phyloP scores from a whole-genome alignment of 768 basidiomycete species.

The Tylopilus sp. region DNA sequence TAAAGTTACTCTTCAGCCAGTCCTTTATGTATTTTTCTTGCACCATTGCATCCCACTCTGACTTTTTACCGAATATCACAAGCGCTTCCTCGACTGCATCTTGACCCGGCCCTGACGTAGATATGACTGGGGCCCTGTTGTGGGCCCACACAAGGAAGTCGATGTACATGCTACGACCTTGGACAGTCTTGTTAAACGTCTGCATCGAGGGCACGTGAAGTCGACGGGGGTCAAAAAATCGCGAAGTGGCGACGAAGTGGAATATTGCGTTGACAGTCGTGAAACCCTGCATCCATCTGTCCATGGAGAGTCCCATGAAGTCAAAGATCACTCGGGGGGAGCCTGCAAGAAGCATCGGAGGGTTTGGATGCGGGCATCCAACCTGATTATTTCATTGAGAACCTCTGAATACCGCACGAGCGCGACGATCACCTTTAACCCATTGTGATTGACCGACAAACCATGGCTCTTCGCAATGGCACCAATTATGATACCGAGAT shows the following conservation, averaged over 20 bases:
- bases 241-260: conserved; percentile 52
- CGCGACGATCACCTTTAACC: conserved; percentile 48
- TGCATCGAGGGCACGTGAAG: conserved; percentile 34
- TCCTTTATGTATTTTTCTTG: conserved; percentile 25
- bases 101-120: conserved; percentile 11
- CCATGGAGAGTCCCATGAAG: conserved; percentile 58
- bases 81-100: conserved; percentile 45
- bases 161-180: conserved; percentile 53
- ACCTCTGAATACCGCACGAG: neutral
- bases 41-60: conserved; percentile 41
- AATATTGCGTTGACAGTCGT: conserved; percentile 50
- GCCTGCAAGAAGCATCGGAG: conserved; percentile 46
- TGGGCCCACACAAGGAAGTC: conserved; percentile 54
- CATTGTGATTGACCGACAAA: conserved; percentile 47
- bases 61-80: conserved; percentile 47
- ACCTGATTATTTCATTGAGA: conserved; percentile 27
- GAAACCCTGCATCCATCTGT: conserved; percentile 52
- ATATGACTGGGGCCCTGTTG: conserved; percentile 14
- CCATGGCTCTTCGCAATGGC: conserved; percentile 51
- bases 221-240: conserved; percentile 46
- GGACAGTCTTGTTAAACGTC: conserved; percentile 42
- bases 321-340: conserved; percentile 47
- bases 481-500: conserved; percentile 68
- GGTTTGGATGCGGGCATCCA: conserved; percentile 27
- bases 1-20: conserved; percentile 44